Evolutionary conservation across 805 yeast genomes (phyloP).

Genomic region (Trichomonascus vanleenenianus): DNA sequence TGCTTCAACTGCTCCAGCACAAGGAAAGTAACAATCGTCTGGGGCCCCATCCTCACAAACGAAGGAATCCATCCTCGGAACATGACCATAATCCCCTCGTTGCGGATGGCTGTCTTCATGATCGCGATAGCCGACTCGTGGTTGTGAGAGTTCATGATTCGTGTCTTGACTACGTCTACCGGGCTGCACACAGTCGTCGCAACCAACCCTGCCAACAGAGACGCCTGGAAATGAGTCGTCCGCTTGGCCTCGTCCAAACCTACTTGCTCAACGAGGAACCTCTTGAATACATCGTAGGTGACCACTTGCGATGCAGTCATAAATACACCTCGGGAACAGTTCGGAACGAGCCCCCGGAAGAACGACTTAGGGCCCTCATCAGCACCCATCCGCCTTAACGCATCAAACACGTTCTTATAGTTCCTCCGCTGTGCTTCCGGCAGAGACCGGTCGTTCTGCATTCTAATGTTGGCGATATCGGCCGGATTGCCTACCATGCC

Average conservation of each 20-base stretch:
- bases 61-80: constrained; percentile 91
- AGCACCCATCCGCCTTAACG: constrained; percentile 47
- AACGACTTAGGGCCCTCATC: constrained; percentile 56
- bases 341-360: constrained; percentile 71
- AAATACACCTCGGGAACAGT: constrained; percentile 68
- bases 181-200: constrained; percentile 93
- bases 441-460: constrained; percentile 79
- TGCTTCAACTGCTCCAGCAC: constrained; percentile 32
- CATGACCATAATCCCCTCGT: constrained; percentile 72
- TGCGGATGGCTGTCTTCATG: constrained; percentile 45
- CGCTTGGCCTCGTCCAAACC: constrained; percentile 51
- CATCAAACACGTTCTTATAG: constrained; percentile 73
- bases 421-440: constrained; percentile 60
- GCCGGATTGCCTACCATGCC: constrained; percentile 85
- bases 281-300: constrained; percentile 71
- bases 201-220: constrained; percentile 73
- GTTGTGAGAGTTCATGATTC: constrained; percentile 62
- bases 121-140: constrained; percentile 42
- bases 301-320: constrained; percentile 93
- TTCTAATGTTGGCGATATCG: constrained; percentile 79
- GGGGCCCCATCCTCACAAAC: constrained; percentile 77
- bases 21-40: constrained; percentile 34
- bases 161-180: constrained; percentile 82
- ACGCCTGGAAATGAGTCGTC: constrained; percentile 70
- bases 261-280: constrained; percentile 42